phyloP scores from a whole-genome alignment of 2,329 filamentous ascomycete species.

The Pyrenochaeta sp. region DNA sequence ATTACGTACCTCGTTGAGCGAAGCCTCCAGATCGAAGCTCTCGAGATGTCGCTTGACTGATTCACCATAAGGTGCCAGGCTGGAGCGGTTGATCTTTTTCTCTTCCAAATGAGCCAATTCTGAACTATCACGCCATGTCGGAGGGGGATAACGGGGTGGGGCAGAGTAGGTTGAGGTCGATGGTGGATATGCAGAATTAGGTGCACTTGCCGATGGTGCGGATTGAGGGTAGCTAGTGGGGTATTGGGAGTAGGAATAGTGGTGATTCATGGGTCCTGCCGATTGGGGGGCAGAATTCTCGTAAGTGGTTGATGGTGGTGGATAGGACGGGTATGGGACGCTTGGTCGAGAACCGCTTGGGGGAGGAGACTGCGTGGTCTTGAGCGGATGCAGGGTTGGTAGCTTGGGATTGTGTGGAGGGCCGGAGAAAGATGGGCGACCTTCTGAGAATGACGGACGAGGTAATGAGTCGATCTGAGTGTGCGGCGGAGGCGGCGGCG shows the following conservation, averaged over 20 bases:
- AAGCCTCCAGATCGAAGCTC: conserved; percentile 66
- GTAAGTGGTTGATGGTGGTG: conserved; percentile 44
- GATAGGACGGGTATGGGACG: conserved; percentile 40
- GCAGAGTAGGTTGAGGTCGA: conserved; percentile 52
- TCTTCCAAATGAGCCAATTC: conserved; percentile 44
- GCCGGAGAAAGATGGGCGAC: conserved; percentile 37
- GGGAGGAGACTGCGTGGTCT: conserved; percentile 48
- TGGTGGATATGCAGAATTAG: conserved; percentile 53
- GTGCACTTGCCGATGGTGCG: conserved; percentile 45
- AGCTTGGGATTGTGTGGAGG: conserved; percentile 44
- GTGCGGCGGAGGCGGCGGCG: conserved; percentile 36
- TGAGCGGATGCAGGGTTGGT: conserved; percentile 48
- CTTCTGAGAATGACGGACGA: conserved; percentile 38
- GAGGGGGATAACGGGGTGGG: conserved; percentile 45
- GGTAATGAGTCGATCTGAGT: conserved; percentile 38
- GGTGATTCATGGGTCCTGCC: conserved; percentile 49
- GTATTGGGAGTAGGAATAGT: conserved; percentile 54
- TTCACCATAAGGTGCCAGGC: conserved; percentile 52
- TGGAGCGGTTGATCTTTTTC: conserved; percentile 46
- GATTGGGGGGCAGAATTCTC: conserved; percentile 47
- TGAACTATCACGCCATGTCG: conserved; percentile 50
- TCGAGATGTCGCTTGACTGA: conserved; percentile 71
- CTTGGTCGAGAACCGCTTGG: conserved; percentile 30
- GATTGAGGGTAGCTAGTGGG: conserved; percentile 52
- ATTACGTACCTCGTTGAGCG: conserved; percentile 58